phyloP scores from a whole-genome alignment of 2,329 filamentous ascomycete genomes.

The Aplosporella prunicola region DNA sequence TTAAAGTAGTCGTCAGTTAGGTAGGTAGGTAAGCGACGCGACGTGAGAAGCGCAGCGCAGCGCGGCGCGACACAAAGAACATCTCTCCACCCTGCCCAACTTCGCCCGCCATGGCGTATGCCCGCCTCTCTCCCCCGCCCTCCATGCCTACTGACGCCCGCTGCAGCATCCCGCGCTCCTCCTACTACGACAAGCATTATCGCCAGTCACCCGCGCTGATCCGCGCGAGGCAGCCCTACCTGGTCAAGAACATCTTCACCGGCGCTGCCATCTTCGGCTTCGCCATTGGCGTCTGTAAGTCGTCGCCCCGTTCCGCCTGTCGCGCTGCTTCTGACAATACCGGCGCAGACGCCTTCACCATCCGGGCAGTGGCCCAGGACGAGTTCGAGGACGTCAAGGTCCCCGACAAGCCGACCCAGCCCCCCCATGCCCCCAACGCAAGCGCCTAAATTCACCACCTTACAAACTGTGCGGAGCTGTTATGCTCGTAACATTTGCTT shows the following conservation, averaged over 20 bases:
- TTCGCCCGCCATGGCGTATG: conserved; percentile 8
- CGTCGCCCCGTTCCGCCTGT: conserved; percentile 29
- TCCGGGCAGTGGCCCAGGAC: conserved; percentile 85
- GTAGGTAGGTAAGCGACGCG: not conserved
- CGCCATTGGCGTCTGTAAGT: conserved; percentile 79
- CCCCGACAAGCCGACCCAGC: conserved; percentile 57
- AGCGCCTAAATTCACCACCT: no score
- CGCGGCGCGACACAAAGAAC: no score
- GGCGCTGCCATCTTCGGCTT: conserved; percentile 67
- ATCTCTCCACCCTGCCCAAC: not conserved
- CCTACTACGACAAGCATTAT: conserved; percentile 86
- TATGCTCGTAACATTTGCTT: no score
- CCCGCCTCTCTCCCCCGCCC: not conserved
- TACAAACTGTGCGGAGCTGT: no score
- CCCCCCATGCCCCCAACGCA: conserved; percentile 26
- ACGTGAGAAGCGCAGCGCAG: not conserved
- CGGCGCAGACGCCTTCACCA: conserved; percentile 55
- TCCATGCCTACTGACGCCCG: not conserved
- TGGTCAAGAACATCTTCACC: conserved; percentile 79
- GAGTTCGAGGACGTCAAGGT: conserved; percentile 94
- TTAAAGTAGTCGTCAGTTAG: no score
- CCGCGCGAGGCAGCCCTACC: conserved; percentile 81
- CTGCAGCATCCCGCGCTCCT: conserved; percentile 53
- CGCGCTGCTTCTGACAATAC: conserved; percentile 12
- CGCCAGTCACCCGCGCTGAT: conserved; percentile 82